These are phyloP conservation scores for Leishmania turanica DNA, from an alignment of 208 protist genomes.

Conservation along the genomic window DNA sequence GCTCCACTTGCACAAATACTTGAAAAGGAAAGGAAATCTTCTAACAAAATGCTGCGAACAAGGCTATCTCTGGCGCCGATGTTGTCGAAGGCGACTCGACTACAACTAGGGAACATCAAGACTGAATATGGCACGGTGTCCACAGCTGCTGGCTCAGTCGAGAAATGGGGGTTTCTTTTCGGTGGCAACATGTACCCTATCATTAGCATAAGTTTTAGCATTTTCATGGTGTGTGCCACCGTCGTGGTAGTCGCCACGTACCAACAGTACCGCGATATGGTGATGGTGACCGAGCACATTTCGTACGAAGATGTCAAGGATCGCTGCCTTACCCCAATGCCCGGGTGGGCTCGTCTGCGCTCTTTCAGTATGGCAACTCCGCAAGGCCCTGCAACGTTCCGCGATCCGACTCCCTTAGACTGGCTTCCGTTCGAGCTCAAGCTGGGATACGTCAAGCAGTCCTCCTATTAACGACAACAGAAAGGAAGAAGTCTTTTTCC, in stretches of 20 bases:
- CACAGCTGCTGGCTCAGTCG: slow-evolving; percentile 80
- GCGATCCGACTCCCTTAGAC: slow-evolving; percentile 87
- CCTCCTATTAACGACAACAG: slow-evolving; percentile 66
- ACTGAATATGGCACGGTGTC: slow-evolving; percentile 84
- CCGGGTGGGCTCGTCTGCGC: slow-evolving; percentile 78
- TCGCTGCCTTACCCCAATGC: slow-evolving; percentile 87
- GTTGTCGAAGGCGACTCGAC: slow-evolving; percentile 84
- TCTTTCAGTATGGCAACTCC: slow-evolving; percentile 64
- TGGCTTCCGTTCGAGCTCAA: slow-evolving; percentile 92
- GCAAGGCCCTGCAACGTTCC: slow-evolving; percentile 71
- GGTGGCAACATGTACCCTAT: slow-evolving; percentile 67
- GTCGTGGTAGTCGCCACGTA: slow-evolving; percentile 66
- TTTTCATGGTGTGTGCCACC: slow-evolving; percentile 36
- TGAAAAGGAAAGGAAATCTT: not conserved
- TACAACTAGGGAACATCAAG: slow-evolving; percentile 90
- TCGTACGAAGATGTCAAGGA: slow-evolving; percentile 90
- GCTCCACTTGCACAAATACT: not conserved
- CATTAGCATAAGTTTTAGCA: slow-evolving; percentile 43
- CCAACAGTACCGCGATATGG: slow-evolving; percentile 87
- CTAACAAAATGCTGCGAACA: slow-evolving; percentile 27
- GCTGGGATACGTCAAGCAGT: slow-evolving; percentile 89
- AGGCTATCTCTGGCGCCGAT: slow-evolving; percentile 51
- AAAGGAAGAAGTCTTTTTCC: not conserved
- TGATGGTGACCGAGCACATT: slow-evolving; percentile 84
- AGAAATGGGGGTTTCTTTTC: slow-evolving; percentile 90